phyloP scores from a whole-genome alignment of 108 stramenopile species.

The Pseudonitzschia delicatissima region DNA sequence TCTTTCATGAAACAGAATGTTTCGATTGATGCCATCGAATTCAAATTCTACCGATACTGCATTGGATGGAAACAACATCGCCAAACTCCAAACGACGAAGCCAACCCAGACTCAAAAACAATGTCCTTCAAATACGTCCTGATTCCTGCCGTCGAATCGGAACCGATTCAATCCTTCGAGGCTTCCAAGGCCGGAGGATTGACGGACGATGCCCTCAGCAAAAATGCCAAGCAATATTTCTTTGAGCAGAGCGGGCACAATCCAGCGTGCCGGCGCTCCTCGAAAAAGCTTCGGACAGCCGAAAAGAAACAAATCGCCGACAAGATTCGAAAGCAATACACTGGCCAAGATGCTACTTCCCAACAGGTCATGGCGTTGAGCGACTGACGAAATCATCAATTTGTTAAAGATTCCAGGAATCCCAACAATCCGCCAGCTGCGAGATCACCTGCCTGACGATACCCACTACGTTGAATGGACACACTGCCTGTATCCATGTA shows the following conservation, averaged over 20 bases:
- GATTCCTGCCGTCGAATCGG: not conserved
- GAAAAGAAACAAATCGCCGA: conserved; percentile 51
- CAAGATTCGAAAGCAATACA: conserved; percentile 46
- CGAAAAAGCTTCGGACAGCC: too few species aligned
- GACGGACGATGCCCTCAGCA: conserved; percentile 50
- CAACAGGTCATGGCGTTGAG: conserved; percentile 6
- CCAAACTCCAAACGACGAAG: too few species aligned
- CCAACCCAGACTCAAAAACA: too few species aligned
- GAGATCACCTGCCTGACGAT: conserved; percentile 1
- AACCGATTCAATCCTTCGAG: conserved; percentile 1
- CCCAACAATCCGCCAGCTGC: not conserved
- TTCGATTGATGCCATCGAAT: too few species aligned
- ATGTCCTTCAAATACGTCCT: conserved; percentile 11
- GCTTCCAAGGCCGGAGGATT: conserved; percentile 61
- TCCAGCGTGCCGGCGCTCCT: too few species aligned
- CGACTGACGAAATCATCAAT: not conserved
- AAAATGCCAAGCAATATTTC: conserved; percentile 68
- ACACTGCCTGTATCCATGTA: conserved; percentile 69
- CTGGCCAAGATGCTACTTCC: not conserved
- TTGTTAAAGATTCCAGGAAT: not conserved
- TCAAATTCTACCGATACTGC: too few species aligned
- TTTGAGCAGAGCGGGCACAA: conserved; percentile 42
- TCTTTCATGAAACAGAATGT: too few species aligned
- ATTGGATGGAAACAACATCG: too few species aligned
- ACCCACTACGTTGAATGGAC: not conserved